These are phyloP conservation scores for Kuraishia piskuri DNA, from an alignment of 805 yeast species.

Conservation along the genomic window DNA sequence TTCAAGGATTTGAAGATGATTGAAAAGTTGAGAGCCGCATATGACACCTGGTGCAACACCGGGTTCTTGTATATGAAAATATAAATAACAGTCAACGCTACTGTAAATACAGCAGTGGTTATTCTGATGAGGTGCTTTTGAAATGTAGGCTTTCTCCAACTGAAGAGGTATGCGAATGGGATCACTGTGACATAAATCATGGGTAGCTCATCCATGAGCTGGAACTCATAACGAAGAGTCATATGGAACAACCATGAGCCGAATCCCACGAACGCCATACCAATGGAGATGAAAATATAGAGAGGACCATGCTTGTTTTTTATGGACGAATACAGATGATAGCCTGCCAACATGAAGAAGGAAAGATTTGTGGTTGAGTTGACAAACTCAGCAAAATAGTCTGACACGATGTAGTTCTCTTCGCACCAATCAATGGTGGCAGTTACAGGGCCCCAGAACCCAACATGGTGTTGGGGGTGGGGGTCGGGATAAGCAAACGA, in stretches of 20 bases:
- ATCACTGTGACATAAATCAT: conserved; percentile 98
- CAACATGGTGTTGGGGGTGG: conserved; percentile 15
- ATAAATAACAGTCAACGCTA: conserved; percentile 58
- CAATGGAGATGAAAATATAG: conserved; percentile 63
- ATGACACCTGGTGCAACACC: conserved; percentile 80
- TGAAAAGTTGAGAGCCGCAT: conserved; percentile 67
- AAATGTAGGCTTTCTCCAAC: conserved; percentile 18
- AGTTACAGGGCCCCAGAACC: conserved; percentile 78
- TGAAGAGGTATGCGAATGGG: conserved; percentile 47
- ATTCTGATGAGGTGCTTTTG: conserved; percentile 13
- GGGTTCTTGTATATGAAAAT: conserved; percentile 68
- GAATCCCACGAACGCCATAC: conserved; percentile 83
- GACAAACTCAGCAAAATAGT: conserved; percentile 82
- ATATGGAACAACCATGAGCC: conserved; percentile 96
- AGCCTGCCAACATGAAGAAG: conserved; percentile 21
- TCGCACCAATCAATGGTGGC: conserved; percentile 99
- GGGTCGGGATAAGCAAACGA: neutral
- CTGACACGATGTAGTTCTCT: conserved; percentile 84
- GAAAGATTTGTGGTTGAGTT: conserved; percentile 71
- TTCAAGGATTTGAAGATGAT: conserved; percentile 52
- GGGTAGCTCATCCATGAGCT: conserved; percentile 89
- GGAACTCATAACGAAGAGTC: conserved; percentile 87
- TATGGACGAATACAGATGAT: conserved; percentile 43
- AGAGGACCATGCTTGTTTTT: conserved; percentile 58
- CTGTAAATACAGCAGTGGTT: conserved; percentile 22